These are phyloP conservation scores for Cutaneotrichosporon cutaneum DNA, from an alignment of 1,284 basidiomycete species.

Conservation along the genomic window DNA sequence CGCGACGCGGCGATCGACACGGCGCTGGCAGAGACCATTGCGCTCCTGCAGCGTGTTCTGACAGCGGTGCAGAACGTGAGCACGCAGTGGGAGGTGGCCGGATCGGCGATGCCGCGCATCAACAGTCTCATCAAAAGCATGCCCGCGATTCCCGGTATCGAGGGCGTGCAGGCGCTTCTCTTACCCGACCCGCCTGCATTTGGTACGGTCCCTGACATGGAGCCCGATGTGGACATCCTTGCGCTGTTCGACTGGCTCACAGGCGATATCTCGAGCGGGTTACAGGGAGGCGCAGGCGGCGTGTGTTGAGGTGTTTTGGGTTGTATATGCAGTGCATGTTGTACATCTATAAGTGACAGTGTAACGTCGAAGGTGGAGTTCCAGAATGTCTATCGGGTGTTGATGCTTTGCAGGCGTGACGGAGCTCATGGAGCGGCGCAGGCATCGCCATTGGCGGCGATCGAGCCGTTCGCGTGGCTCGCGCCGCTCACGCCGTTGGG, in stretches of 20 bases:
- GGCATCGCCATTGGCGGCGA: neutral
- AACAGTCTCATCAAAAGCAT: conserved; percentile 20
- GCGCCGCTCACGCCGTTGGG: neutral
- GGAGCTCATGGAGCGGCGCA: neutral
- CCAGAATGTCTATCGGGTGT: neutral
- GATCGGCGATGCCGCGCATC: conserved; percentile 18
- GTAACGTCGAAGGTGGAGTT: neutral
- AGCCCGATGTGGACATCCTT: conserved; percentile 17
- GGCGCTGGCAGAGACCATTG: conserved; percentile 11
- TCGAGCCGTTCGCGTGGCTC: neutral
- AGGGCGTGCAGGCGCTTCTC: conserved; percentile 15
- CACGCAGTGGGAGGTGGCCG: conserved; percentile 21
- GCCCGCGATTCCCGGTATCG: conserved; percentile 21
- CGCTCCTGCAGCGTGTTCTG: conserved; percentile 14
- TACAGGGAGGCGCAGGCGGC: conserved; percentile 3
- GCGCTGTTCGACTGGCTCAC: conserved; percentile 28
- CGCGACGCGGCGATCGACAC: conserved; percentile 7
- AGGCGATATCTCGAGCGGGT: conserved; percentile 15
- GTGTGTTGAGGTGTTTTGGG: neutral
- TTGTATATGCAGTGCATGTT: conserved; percentile 4
- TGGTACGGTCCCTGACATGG: neutral
- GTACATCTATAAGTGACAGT: conserved; percentile 2
- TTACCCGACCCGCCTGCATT: neutral
- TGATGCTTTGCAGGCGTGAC: no score
- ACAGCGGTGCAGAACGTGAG: conserved; percentile 12